These are phyloP conservation scores for Beta macrorhiza DNA, from an alignment of 179 eudicot genomes.

Conservation along the genomic window DNA sequence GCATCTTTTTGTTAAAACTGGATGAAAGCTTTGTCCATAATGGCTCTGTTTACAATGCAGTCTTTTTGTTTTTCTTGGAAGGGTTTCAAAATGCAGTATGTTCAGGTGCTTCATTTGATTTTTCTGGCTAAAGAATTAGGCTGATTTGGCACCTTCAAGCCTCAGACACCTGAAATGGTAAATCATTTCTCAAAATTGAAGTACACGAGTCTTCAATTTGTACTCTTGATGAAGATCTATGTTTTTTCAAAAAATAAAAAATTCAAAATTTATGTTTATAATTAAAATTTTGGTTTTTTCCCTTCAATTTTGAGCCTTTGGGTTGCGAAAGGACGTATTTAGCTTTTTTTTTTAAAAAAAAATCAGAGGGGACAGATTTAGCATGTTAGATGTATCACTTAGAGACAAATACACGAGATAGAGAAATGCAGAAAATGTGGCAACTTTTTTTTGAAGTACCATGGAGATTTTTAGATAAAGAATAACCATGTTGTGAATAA, in stretches of 20 bases:
- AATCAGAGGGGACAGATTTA: background rate
- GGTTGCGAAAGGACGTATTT: background rate
- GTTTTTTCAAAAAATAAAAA: too few relatives aligned
- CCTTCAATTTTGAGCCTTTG: background rate
- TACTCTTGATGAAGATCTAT: background rate
- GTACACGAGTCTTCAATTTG: background rate
- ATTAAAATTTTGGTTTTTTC: background rate
- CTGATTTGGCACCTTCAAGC: background rate
- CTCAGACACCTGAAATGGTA: background rate
- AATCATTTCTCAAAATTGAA: background rate
- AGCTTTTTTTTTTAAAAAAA: background rate
- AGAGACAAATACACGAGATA: constrained; percentile 12
- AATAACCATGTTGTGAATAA: constrained; percentile 17
- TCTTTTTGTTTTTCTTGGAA: background rate
- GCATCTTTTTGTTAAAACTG: background rate
- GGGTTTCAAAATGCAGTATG: too few relatives aligned
- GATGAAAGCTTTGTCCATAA: constrained; percentile 8
- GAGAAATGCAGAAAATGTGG: constrained; percentile 2
- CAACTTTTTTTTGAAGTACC: background rate
- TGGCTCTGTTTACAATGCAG: constrained; percentile 17
- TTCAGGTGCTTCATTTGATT: constrained; percentile 9
- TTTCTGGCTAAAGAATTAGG: background rate
- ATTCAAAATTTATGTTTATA: background rate
- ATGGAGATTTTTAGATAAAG: constrained; percentile 6
- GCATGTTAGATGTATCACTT: constrained; percentile 20